These are phyloP conservation scores for Boletus smithii DNA, from an alignment of 1,284 basidiomycete genomes.

Conservation along the genomic window DNA sequence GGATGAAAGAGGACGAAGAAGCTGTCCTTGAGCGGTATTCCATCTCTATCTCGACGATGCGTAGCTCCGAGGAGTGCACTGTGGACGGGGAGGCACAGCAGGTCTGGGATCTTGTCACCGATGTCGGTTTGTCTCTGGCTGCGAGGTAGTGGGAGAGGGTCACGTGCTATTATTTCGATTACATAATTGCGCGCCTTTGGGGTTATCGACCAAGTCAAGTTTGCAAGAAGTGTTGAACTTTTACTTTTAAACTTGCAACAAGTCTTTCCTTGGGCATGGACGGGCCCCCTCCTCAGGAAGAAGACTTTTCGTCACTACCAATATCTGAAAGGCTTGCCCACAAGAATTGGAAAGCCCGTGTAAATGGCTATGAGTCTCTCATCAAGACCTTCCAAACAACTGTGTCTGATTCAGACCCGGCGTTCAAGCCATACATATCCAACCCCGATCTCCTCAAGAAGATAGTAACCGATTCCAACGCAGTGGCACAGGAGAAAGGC, in stretches of 20 bases:
- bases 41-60: constrained; percentile 41
- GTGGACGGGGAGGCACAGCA: constrained; percentile 52
- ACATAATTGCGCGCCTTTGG: constrained; percentile 20
- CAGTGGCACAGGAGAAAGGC: constrained; percentile 97
- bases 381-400: constrained; percentile 84
- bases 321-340: constrained; percentile 82
- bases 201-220: constrained; percentile 12
- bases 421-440: constrained; percentile 85
- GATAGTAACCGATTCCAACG: constrained; percentile 89
- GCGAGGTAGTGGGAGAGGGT: constrained; percentile 35
- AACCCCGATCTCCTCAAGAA: constrained; percentile 80
- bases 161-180: constrained; percentile 27
- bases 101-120: constrained; percentile 55
- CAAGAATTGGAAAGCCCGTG: constrained; percentile 98
- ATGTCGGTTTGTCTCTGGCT: constrained; percentile 55
- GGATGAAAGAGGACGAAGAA: constrained; percentile 52
- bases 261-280: constrained; percentile 58
- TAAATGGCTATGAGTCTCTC: constrained; percentile 89
- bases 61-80: constrained; percentile 40
- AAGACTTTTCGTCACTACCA: constrained; percentile 86
- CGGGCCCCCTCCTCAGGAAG: constrained; percentile 85
- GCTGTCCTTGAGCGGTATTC: constrained; percentile 49
- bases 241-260: constrained; percentile 6
- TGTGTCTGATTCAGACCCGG: constrained; percentile 89
- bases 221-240: constrained; percentile 15